These are phyloP conservation scores for Wallacemonas sp. DNA, from an alignment of 208 protist species.

Conservation along the genomic window DNA sequence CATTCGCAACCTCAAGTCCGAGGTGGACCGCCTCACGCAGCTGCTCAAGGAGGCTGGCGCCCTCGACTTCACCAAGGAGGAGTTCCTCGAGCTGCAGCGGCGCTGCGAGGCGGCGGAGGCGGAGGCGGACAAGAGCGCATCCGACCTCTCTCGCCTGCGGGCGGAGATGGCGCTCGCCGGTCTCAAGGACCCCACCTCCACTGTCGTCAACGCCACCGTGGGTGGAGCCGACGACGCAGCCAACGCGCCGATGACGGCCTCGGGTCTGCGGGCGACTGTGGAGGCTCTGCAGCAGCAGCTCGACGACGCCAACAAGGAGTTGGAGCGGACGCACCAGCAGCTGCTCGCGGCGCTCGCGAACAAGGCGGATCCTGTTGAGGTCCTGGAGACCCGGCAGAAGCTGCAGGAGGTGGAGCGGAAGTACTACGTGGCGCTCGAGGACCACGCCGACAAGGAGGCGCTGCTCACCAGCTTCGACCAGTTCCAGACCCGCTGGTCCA, in stretches of 20 bases:
- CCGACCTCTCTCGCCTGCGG: constrained; percentile 17
- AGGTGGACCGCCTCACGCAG: constrained; percentile 42
- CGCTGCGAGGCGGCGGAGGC: constrained; percentile 25
- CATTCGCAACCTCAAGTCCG: constrained; percentile 30
- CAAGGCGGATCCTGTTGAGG: background rate
- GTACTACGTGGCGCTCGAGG: constrained; percentile 3
- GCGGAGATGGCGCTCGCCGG: constrained; percentile 22
- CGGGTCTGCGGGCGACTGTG: constrained; percentile 20
- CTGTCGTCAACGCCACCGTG: background rate
- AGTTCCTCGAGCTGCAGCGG: constrained; percentile 3
- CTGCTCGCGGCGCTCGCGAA: constrained; percentile 6
- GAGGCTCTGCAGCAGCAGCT: constrained; percentile 28
- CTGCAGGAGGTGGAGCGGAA: constrained; percentile 6
- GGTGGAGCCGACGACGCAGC: background rate
- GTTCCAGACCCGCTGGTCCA: constrained; percentile 21
- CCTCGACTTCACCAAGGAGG: constrained; percentile 31
- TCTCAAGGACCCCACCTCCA: constrained; percentile 4
- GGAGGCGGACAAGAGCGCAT: background rate
- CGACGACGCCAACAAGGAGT: constrained; percentile 20
- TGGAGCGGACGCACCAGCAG: constrained; percentile 16
- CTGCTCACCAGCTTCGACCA: constrained; percentile 24
- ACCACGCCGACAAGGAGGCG: constrained; percentile 13
- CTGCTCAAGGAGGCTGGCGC: constrained; percentile 32
- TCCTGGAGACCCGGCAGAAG: constrained; percentile 8
- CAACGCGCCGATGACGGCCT: background rate